Evolutionary conservation across 2,329 filamentous ascomycete genomes (phyloP).

Genomic region (Leptodontidium sp.): DNA sequence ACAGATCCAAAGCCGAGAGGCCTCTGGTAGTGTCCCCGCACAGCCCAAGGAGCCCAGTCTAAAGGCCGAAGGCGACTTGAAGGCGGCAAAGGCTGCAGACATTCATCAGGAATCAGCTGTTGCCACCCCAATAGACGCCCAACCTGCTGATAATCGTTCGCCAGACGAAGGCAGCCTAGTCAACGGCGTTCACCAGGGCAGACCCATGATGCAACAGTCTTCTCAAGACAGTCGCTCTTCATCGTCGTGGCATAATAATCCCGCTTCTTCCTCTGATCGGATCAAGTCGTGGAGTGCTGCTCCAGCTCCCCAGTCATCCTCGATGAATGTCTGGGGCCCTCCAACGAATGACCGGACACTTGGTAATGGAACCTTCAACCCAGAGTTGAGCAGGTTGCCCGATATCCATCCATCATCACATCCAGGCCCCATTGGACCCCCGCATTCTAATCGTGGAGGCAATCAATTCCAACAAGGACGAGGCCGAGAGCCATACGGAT

Average conservation of each 20-base stretch:
- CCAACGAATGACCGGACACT: conserved; percentile 74
- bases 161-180: conserved; percentile 29
- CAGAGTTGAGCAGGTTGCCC: conserved; percentile 59
- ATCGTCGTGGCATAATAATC: conserved; percentile 45
- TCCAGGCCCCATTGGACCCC: conserved; percentile 48
- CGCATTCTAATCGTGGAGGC: conserved; percentile 41
- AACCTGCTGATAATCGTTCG: conserved; percentile 27
- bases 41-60: conserved; percentile 25
- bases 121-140: conserved; percentile 23
- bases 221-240: conserved; percentile 37
- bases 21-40: conserved; percentile 19
- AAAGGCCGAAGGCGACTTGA: conserved; percentile 28
- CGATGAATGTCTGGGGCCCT: conserved; percentile 76
- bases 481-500: conserved; percentile 40
- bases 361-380: conserved; percentile 80
- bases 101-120: conserved; percentile 23
- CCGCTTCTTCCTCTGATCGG: conserved; percentile 52
- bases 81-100: conserved; percentile 26
- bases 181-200: conserved; percentile 37
- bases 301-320: conserved; percentile 52
- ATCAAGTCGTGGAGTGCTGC: conserved; percentile 57
- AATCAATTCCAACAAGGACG: conserved; percentile 42
- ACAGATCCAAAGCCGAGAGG: conserved; percentile 44
- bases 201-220: conserved; percentile 37
- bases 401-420: conserved; percentile 42